Evolutionary conservation across 176 grass and related monocot species (phyloP), one percentile per base, ranked within the genome.

Genomic region (Ampelocalamus luodianensis): DNA sequence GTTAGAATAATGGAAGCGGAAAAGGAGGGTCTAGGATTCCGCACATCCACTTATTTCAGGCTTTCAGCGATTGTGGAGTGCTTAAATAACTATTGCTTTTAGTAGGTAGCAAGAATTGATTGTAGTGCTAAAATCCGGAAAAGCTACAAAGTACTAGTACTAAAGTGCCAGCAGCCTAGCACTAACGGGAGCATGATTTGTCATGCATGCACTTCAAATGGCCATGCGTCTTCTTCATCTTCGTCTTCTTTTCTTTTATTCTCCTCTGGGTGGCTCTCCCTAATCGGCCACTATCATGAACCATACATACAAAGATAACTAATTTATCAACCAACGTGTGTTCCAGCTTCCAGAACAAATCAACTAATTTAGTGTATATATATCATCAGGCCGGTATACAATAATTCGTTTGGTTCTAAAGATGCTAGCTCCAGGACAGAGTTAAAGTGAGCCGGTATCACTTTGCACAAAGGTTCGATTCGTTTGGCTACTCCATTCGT

Each of bases 21-120:
- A 22, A 23, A 59, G n/a, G 9, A 23, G 12, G 3, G 4, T 40
- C 14, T 34, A 4, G 36, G 16, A 26, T 45, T 71, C 50, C 43
- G 71, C 11, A 3, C 37, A 12, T 12, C 72, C 72, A 75, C 32
- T 78, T 34, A 6, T 71, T 39, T 34, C 32, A 34, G 32, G 32
- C 32, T 34, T 11, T 24, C 54, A 62, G n/a, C 12, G 23, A 78
- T 24, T n/a, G 60, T 16, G 40, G 76, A 18, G 43, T 34, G 71
- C 53, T 71, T 86, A 77, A 81, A 53, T 6, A 61, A 85, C 59
- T 29, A 56, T 69, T 80, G 71, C 78, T 77, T 85, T 82, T 45
- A 36, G 64, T 81, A 77, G 78, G 78, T 77, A 76, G 10, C 10
- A 18, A 26, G 78, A 8, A 12, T 5, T 55, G 18, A 18, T 61